Evolutionary conservation across 805 yeast species (phyloP).

Genomic region (Sungouiella thailandica): DNA sequence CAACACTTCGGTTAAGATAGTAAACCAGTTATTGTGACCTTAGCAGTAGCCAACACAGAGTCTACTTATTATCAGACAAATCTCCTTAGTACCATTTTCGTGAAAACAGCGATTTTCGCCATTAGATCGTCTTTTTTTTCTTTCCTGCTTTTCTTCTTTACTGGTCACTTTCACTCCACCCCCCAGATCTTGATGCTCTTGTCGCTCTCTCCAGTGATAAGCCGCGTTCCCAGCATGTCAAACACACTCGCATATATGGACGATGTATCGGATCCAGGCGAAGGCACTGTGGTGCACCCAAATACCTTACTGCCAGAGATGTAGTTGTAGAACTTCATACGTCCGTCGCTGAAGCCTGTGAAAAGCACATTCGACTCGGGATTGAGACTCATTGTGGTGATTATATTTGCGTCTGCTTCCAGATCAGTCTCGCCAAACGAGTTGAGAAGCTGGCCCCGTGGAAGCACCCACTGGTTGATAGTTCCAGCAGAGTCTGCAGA

Average conservation of each 20-base stretch:
- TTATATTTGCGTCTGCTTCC: slow-evolving; percentile 41
- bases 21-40: no score
- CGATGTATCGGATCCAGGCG: slow-evolving; percentile 68
- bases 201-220: slow-evolving; percentile 88
- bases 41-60: neutral
- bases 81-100: no score
- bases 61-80: neutral
- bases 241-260: slow-evolving; percentile 69
- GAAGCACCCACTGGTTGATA: slow-evolving; percentile 77
- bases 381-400: slow-evolving; percentile 67
- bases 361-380: slow-evolving; percentile 58
- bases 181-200: slow-evolving; percentile 78
- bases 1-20: no score
- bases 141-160: neutral
- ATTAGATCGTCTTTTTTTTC: neutral
- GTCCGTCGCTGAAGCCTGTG: slow-evolving; percentile 83
- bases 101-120: neutral
- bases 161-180: slow-evolving; percentile 32
- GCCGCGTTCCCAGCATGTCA: slow-evolving; percentile 73
- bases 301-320: slow-evolving; percentile 62
- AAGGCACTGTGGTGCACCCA: slow-evolving; percentile 43
- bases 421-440: slow-evolving; percentile 45
- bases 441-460: slow-evolving; percentile 62
- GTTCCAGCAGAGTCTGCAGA: slow-evolving; percentile 74
- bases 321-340: slow-evolving; percentile 75